Evolutionary conservation across 129 eudicot genomes (phyloP).

Genomic region (Smallanthus sonchifolius): DNA sequence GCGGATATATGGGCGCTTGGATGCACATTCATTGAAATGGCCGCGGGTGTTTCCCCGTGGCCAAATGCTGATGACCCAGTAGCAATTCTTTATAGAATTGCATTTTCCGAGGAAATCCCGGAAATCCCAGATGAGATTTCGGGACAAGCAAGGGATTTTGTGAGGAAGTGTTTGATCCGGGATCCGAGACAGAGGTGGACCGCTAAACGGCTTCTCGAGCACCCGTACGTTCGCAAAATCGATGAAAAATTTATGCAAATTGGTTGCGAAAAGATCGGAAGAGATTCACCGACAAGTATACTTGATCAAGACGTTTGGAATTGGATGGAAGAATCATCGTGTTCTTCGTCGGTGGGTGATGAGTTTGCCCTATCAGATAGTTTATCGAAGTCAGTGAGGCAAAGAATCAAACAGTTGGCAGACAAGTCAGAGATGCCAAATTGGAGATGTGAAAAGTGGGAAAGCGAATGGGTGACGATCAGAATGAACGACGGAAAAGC

Average conservation of each 20-base stretch:
- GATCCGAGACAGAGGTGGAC: conserved; percentile 70
- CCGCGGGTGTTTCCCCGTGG: conserved; percentile 67
- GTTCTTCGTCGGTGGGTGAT: not conserved
- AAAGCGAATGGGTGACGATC: conserved; percentile 49
- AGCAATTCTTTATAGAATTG: conserved; percentile 48
- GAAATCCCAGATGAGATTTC: conserved; percentile 50
- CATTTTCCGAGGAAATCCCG: conserved; percentile 49
- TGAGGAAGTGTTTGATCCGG: conserved; percentile 42
- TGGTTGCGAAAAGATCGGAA: conserved; percentile 6
- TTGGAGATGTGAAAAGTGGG: conserved; percentile 46
- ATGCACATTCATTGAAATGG: conserved; percentile 74
- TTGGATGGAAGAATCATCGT: conserved; percentile 33
- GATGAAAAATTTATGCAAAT: conserved; percentile 1
- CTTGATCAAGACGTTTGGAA: conserved; percentile 71
- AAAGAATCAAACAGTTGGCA: conserved; percentile 41
- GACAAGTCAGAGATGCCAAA: conserved; percentile 30
- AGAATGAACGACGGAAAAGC: conserved; percentile 27
- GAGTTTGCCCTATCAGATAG: not conserved
- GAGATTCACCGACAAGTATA: conserved; percentile 66
- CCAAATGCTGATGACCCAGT: conserved; percentile 23
- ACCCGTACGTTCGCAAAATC: conserved; percentile 45
- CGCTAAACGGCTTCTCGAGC: conserved; percentile 47
- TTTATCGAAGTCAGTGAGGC: conserved; percentile 13
- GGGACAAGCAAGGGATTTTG: conserved; percentile 48
- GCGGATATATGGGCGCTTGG: conserved; percentile 85